These are phyloP conservation scores for Cyclaneusma minus DNA, from an alignment of 2,329 filamentous ascomycete species.

Conservation along the genomic window DNA sequence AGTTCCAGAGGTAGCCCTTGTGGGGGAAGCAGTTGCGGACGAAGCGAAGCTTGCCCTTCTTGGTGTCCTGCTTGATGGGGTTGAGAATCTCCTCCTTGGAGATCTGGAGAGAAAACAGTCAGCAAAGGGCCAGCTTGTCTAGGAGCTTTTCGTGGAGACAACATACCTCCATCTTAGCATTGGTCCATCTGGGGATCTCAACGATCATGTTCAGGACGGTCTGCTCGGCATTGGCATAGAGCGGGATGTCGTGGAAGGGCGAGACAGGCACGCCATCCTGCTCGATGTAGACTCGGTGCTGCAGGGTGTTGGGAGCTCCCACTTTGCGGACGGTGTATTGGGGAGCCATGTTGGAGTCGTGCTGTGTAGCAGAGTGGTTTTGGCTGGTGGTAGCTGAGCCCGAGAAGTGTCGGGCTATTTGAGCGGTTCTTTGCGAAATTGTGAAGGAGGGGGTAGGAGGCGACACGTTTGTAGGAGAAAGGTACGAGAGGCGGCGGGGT, in stretches of 20 bases:
- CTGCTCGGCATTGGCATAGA: constrained; percentile 93
- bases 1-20: constrained; percentile 99
- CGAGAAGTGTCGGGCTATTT: constrained; percentile 31
- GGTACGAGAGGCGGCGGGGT: constrained; percentile 3
- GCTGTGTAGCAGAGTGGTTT: constrained; percentile 4
- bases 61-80: constrained; percentile 98
- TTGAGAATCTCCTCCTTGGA: constrained; percentile 97
- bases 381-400: constrained; percentile 15
- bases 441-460: constrained; percentile 5
- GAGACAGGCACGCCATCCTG: constrained; percentile 91
- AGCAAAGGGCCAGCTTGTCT: too few relatives aligned
- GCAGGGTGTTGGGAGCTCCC: constrained; percentile 78
- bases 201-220: constrained; percentile 98
- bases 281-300: constrained; percentile 96
- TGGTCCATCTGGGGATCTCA: constrained; percentile 99
- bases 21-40: constrained; percentile 99
- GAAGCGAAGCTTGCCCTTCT: constrained; percentile 99
- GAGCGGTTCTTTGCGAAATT: constrained; percentile 17
- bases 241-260: constrained; percentile 95
- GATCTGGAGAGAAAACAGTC: constrained; percentile 59
- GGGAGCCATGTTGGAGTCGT: constrained; percentile 33
- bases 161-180: constrained; percentile 95
- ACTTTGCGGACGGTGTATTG: constrained; percentile 73
- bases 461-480: neutral
- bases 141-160: constrained; percentile 5